These are phyloP conservation scores for Adenanthera pavonina DNA, from an alignment of 306 rosid genomes.

Conservation along the genomic window DNA sequence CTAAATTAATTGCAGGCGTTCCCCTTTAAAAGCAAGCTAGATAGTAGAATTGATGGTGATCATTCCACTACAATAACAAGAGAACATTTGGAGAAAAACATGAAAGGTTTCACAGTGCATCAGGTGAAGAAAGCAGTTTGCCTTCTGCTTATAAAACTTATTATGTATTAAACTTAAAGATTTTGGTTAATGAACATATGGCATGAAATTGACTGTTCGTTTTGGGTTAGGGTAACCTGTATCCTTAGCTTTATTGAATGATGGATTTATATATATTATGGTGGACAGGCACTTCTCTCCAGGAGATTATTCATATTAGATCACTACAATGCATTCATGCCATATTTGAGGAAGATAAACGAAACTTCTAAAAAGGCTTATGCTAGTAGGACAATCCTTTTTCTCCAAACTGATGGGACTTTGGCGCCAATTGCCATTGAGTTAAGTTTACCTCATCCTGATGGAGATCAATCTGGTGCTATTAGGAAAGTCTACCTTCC, in stretches of 20 bases:
- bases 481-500: conserved; percentile 55
- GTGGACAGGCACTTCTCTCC: conserved; percentile 44
- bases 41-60: conserved; percentile 55
- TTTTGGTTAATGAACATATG: neutral
- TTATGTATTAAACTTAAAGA: neutral
- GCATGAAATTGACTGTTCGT: no score
- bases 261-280: no score
- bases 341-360: no score
- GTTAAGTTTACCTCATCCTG: conserved; percentile 53
- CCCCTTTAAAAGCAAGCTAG: conserved; percentile 62
- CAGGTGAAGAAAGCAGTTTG: conserved; percentile 45
- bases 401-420: conserved; percentile 61
- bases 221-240: no score
- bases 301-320: conserved; percentile 23
- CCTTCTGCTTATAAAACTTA: neutral
- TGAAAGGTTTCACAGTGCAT: conserved; percentile 55
- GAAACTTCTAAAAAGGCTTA: conserved; percentile 41
- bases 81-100: conserved; percentile 44
- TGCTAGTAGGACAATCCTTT: conserved; percentile 71
- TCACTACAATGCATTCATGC: no score
- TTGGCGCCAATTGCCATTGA: conserved; percentile 76
- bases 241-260: no score
- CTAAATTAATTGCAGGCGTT: conserved; percentile 52
- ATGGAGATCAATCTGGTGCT: conserved; percentile 44
- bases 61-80: conserved; percentile 57